phyloP scores from a whole-genome alignment of 164 flowering plant species.

The Aristolochia fimbriata region DNA sequence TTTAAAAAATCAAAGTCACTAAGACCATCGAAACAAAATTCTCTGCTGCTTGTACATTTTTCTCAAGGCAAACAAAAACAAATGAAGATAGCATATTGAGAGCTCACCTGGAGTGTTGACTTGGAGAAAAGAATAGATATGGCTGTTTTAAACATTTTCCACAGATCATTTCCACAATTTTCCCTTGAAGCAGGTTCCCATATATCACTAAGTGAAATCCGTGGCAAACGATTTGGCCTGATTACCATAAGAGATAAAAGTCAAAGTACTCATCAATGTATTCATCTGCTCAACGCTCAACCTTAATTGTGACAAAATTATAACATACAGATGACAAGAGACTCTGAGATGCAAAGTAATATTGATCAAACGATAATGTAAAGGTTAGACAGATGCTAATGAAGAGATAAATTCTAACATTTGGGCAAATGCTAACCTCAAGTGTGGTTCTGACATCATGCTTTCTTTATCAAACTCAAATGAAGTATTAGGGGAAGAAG shows the following conservation, averaged over 20 bases:
- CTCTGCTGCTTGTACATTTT: no score
- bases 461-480: conserved; percentile 27
- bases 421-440: conserved; percentile 32
- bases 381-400: no score
- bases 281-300: no score
- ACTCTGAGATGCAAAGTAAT: no score
- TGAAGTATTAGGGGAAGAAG: conserved; percentile 42
- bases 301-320: no score
- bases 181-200: conserved; percentile 81
- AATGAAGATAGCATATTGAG: not conserved
- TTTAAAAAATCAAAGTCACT: not conserved
- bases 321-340: no score
- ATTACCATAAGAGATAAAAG: not conserved
- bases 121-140: conserved; percentile 64
- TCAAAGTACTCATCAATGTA: no score
- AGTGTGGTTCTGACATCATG: conserved; percentile 38
- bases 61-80: not conserved
- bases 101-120: conserved; percentile 73
- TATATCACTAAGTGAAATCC: conserved; percentile 83
- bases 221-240: conserved; percentile 74
- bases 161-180: conserved; percentile 51
- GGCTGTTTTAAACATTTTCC: conserved; percentile 63
- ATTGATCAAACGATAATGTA: no score
- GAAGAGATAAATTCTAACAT: no score
- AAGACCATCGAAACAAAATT: no score